Evolutionary conservation across 495 filamentous ascomycete species (phyloP), one percentile per base, ranked within the genome.

Genomic region (Parathielavia hyrcaniae): DNA sequence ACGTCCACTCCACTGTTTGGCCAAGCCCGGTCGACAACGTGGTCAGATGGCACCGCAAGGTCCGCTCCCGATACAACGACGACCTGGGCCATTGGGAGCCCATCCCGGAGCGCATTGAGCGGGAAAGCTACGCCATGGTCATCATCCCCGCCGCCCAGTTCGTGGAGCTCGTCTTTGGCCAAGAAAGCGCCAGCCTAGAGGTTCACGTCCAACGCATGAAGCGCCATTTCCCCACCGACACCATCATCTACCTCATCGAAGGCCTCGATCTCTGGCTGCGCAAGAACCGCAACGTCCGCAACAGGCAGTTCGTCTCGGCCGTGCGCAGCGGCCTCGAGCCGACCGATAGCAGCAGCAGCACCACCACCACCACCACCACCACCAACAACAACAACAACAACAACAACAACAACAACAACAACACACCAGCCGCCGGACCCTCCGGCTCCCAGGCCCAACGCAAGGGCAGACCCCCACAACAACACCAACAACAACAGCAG

Each of bases 201-300:
- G 53, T 72, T 2, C 86, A 91, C 67, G 77, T 88, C 12, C 58
- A 73, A 1, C 72, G 68, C 19, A 70, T 89, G 53, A 82, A 83
- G 66, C 69, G 62, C 17, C 70, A 76, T 43, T 84, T 86, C 61
- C 67, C 75, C 6, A 60, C 63, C 22, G 73, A 79, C 60, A 81
- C 77, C 58, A 67, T 82, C 11, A 86, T 95, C 23, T 92, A 90
- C 67, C 70, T 95, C 6, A 83, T 95, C 43, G 87, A 95, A 65
- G 88, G 88, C 1, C 74, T 95, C 0, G 73, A 62, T 0, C 58
- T 71, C 6, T 87, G 83, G 78, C 82, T 89, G 71, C 79, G 85
- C 56, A 90, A 86, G 64, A 91, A 86, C 67, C 75, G 76, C 23
- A 87, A 80, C 59, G 71, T 80, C 5, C 77, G 83, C 32, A 90